These are phyloP conservation scores for Lippia alba DNA, from an alignment of 305 asterid genomes.

Conservation along the genomic window DNA sequence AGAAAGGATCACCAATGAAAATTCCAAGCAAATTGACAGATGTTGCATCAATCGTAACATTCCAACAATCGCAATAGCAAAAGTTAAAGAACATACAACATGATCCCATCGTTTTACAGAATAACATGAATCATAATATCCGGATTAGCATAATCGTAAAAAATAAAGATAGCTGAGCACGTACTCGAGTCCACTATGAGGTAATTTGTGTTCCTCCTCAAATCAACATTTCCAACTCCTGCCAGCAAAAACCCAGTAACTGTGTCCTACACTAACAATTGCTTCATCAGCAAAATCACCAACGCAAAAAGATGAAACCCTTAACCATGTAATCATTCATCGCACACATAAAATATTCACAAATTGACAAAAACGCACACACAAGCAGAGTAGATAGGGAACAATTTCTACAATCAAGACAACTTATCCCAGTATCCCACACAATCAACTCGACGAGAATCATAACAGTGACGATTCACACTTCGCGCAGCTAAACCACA, in stretches of 20 bases:
- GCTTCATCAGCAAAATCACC: background rate
- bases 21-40: too few relatives aligned
- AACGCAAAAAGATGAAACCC: background rate
- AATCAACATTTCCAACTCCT: conserved; percentile 61
- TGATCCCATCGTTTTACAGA: background rate
- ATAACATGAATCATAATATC: background rate
- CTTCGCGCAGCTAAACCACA: conserved; percentile 8
- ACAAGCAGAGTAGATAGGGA: background rate
- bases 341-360: background rate
- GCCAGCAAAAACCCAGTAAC: conserved; percentile 77
- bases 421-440: background rate
- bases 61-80: background rate
- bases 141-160: background rate
- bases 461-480: background rate
- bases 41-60: too few relatives aligned
- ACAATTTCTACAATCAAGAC: background rate
- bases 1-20: too few relatives aligned
- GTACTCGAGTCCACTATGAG: conserved; percentile 79
- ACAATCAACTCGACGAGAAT: background rate
- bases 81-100: background rate
- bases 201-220: conserved; percentile 54
- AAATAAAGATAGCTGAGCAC: conserved; percentile 24
- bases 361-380: background rate
- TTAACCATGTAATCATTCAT: conserved; percentile 7
- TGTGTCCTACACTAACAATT: conserved; percentile 57